Evolutionary conservation across 805 yeast species (phyloP), one percentile per base, ranked within the genome.

Genomic region (Candida nemodendra): DNA sequence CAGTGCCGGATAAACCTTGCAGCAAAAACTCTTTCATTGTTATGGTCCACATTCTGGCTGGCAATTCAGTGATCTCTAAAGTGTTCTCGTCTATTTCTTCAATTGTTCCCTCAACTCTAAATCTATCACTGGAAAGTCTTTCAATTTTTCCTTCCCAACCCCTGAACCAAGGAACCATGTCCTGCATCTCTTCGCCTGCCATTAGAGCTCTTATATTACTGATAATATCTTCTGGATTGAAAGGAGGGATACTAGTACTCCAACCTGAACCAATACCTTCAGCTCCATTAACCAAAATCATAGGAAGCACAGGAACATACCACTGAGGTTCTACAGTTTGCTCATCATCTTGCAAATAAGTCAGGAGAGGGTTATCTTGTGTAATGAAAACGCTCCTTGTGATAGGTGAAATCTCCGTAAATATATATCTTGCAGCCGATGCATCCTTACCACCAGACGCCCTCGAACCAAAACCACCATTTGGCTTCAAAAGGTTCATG

Each of bases 211-310:
- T 77, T 22, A 93, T 67, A 52, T 93, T 93, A 2, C 63, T 66
- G 18, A 88, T 88, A 43, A 93, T 69, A 56, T 91, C 98, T 11
- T 61, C 53, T 0, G 99, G 99, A 58, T 93, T 89, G 65, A 76
- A 91, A 27, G 86, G 79, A 1, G 99, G 99, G 46, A 93, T 83
- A 44, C 78, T 79, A 1, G 98, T 89, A 48, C 96, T 86, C 97
- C 98, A 93, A 49, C 99, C 99, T 32, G 99, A 90, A 45, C 99
- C 99, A 61, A 93, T 93, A 68, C 99, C 99, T 64, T 93, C 99
- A 7, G 91, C 74, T 41, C 99, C 99, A 57, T 93, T 93, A 4
- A 93, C 95, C 44, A 93, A 71, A n/a, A 93, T 59, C 87, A 89
- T 86, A 8, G 99, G 99, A 27, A 93, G 51, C n/a, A 93, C 79